These are phyloP conservation scores for Dalbergia oliveri DNA, from an alignment of 306 rosid genomes.

Conservation along the genomic window DNA sequence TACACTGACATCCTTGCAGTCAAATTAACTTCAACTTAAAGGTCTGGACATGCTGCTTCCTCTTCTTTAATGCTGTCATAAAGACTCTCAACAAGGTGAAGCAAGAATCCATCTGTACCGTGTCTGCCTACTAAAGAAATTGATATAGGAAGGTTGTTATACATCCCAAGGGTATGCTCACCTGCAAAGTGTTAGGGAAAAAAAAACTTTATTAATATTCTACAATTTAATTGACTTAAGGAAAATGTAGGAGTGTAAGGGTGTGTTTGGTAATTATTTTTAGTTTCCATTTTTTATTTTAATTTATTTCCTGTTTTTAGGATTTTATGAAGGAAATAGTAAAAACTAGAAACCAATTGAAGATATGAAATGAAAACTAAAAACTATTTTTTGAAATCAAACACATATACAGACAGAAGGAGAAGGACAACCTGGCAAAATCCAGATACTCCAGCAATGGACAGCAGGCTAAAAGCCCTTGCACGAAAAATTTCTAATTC, in stretches of 20 bases:
- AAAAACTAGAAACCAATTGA: no score
- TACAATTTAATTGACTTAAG: slow-evolving; percentile 9
- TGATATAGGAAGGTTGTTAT: slow-evolving; percentile 71
- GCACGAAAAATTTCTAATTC: slow-evolving; percentile 66
- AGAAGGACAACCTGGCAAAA: slow-evolving; percentile 73
- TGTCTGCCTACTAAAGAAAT: slow-evolving; percentile 79
- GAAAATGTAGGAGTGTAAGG: neutral
- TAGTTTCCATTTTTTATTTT: no score
- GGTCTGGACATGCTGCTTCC: slow-evolving; percentile 23
- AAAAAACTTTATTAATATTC: slow-evolving; percentile 4
- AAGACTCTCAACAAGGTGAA: slow-evolving; percentile 71
- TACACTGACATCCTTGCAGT: slow-evolving; percentile 4
- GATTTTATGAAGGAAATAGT: no score
- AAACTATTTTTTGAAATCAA: neutral
- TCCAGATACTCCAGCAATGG: slow-evolving; percentile 92
- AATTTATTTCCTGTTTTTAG: no score
- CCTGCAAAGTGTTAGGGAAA: slow-evolving; percentile 52
- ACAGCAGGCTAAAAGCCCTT: slow-evolving; percentile 75
- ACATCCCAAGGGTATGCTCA: slow-evolving; percentile 80
- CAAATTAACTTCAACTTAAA: slow-evolving; percentile 2
- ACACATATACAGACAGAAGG: neutral
- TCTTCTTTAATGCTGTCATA: slow-evolving; percentile 58
- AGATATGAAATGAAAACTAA: no score
- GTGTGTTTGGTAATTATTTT: no score
- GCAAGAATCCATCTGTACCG: slow-evolving; percentile 84